Evolutionary conservation across 2,329 filamentous ascomycete genomes (phyloP).

Genomic region (Alternaria postmessia): DNA sequence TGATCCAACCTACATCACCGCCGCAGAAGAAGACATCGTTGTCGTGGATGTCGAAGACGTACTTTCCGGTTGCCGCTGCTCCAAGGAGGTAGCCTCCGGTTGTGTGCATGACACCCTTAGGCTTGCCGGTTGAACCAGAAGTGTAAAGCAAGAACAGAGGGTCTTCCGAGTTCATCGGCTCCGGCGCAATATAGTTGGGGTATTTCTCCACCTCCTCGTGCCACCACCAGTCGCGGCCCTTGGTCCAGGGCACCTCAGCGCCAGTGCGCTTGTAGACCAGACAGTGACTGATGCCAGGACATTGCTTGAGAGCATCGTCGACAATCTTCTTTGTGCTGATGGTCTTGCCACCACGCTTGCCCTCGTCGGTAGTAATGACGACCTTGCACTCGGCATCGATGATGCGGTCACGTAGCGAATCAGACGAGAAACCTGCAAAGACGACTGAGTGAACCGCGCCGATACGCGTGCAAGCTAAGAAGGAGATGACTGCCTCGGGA

Average conservation of each 20-base stretch:
- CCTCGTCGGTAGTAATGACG: constrained; percentile 96
- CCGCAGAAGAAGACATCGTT: constrained; percentile 96
- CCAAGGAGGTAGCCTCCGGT: constrained; percentile 95
- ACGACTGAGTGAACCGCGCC: constrained; percentile 97
- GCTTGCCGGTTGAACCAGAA: constrained; percentile 96
- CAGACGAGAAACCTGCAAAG: constrained; percentile 96
- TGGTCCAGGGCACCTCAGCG: constrained; percentile 88
- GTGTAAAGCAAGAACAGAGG: constrained; percentile 98
- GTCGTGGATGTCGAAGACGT: constrained; percentile 97
- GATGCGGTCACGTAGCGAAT: constrained; percentile 94
- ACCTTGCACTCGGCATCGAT: constrained; percentile 90
- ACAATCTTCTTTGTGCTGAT: constrained; percentile 99
- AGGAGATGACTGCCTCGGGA: constrained; percentile 89
- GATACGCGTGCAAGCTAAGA: constrained; percentile 90
- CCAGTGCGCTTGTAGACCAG: constrained; percentile 96
- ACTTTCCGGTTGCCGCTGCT: constrained; percentile 92
- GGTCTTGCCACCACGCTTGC: constrained; percentile 95
- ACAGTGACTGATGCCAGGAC: constrained; percentile 83
- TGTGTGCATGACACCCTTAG: constrained; percentile 98
- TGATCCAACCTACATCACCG: constrained; percentile 99
- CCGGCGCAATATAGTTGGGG: constrained; percentile 89
- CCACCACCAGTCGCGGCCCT: constrained; percentile 95
- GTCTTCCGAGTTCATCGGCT: constrained; percentile 90
- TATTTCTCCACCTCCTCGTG: constrained; percentile 98
- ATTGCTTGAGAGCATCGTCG: constrained; percentile 95